These are phyloP conservation scores for Gaeumannomyces sp. DNA, from an alignment of 2,329 filamentous ascomycete genomes.

Conservation along the genomic window DNA sequence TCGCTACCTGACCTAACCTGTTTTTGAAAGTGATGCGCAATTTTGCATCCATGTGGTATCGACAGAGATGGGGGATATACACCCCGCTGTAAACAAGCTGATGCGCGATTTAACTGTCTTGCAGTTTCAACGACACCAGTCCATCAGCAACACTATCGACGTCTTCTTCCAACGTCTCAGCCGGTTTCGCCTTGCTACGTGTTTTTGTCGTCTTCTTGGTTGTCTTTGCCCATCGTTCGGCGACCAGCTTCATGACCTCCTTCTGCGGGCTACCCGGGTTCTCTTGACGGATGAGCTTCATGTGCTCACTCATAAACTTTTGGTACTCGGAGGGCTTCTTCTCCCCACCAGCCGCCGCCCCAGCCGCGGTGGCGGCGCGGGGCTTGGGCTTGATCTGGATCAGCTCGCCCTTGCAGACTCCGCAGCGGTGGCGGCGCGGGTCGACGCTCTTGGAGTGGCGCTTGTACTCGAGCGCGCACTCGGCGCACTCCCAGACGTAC, in stretches of 20 bases:
- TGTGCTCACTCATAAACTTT: conserved; percentile 59
- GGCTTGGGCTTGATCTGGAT: conserved; percentile 76
- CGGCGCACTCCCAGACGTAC: conserved; percentile 75
- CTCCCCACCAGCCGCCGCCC: conserved; percentile 15
- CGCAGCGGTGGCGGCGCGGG: conserved; percentile 63
- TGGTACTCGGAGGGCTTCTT: conserved; percentile 37
- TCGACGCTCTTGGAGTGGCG: conserved; percentile 85
- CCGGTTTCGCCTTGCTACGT: background rate
- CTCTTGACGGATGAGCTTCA: conserved; percentile 50
- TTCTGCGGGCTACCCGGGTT: conserved; percentile 55
- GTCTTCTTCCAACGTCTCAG: background rate
- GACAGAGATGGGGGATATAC: background rate
- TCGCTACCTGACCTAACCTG: background rate
- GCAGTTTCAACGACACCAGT: background rate
- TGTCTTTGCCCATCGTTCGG: conserved; percentile 52
- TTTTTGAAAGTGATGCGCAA: background rate
- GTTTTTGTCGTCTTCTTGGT: conserved; percentile 21
- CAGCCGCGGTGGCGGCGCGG: conserved; percentile 30
- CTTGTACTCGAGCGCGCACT: conserved; percentile 67
- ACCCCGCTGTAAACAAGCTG: background rate
- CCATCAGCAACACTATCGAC: background rate
- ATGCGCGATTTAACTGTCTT: background rate
- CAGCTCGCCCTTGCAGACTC: conserved; percentile 63
- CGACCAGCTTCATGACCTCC: conserved; percentile 63
- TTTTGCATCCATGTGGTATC: background rate